A percentile compares a stretch with the other conserved stretches of the same genome.
These are phyloP conservation scores for Globisporangium polare DNA, from an alignment of 352 stramenopile genomes.

Conservation along the genomic window DNA sequence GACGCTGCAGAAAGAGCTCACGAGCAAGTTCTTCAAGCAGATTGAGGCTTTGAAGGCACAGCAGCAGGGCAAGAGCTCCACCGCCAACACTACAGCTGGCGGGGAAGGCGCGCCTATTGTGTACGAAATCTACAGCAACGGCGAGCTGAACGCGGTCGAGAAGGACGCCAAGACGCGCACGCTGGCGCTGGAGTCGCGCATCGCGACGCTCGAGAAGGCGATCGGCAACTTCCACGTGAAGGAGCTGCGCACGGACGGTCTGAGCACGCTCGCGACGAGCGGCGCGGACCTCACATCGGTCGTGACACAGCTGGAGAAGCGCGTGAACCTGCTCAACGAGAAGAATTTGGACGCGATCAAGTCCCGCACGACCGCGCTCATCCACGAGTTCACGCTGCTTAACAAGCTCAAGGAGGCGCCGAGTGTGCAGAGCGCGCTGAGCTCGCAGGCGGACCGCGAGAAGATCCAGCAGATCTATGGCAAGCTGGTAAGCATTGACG, in stretches of 20 bases:
- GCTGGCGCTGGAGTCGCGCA: conserved; percentile 49
- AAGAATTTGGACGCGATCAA: conserved; percentile 81
- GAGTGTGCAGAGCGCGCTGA: conserved; percentile 49
- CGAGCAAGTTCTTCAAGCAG: conserved; percentile 65
- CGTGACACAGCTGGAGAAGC: conserved; percentile 59
- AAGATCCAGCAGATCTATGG: conserved; percentile 75
- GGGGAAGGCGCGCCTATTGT: conserved; percentile 41
- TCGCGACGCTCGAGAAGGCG: conserved; percentile 56
- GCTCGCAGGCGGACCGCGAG: conserved; percentile 53
- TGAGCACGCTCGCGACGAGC: conserved; percentile 20
- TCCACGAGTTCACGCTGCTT: conserved; percentile 75
- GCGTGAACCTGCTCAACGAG: conserved; percentile 63
- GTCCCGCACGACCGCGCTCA: conserved; percentile 62
- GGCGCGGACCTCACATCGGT: conserved; percentile 37
- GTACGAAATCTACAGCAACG: conserved; percentile 81
- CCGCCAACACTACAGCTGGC: neutral
- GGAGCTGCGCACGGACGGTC: conserved; percentile 41
- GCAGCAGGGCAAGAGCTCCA: conserved; percentile 22
- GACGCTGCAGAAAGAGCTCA: conserved; percentile 64
- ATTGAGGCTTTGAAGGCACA: conserved; percentile 53
- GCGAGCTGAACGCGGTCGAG: conserved; percentile 65
- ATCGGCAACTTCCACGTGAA: conserved; percentile 53
- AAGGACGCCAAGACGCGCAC: conserved; percentile 60
- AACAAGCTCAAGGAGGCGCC: conserved; percentile 77
- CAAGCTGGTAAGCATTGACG: conserved; percentile 54